Percentiles rank a stretch among this genome's conserved stretches.
These are phyloP conservation scores for Barbatosphaeria neglecta DNA, from an alignment of 495 filamentous ascomycete genomes.

Conservation along the genomic window DNA sequence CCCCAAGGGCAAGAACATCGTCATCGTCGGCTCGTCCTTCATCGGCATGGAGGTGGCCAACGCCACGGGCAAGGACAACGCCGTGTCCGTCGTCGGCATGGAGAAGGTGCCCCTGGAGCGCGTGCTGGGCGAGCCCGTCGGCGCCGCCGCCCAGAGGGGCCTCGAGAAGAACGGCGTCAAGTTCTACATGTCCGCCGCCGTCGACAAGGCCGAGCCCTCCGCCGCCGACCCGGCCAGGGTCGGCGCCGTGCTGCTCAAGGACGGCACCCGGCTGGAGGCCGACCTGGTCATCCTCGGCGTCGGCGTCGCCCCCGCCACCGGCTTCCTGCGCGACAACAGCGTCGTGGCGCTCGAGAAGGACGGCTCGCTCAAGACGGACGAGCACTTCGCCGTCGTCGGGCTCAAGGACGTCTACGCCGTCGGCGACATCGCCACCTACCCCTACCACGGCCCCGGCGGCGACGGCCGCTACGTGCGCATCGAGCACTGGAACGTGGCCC, in stretches of 20 bases:
- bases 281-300: constrained; percentile 88
- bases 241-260: constrained; percentile 72
- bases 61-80: constrained; percentile 57
- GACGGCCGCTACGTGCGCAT: constrained; percentile 57
- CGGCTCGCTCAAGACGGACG: constrained; percentile 67
- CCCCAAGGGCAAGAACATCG: constrained; percentile 81
- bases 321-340: constrained; percentile 65
- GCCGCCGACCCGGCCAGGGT: constrained; percentile 51
- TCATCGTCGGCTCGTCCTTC: constrained; percentile 83
- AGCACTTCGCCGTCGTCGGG: constrained; percentile 60
- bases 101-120: constrained; percentile 78
- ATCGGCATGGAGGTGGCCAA: constrained; percentile 95
- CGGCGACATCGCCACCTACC: constrained; percentile 92
- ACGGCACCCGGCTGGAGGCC: constrained; percentile 71
- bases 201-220: constrained; percentile 70
- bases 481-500: constrained; percentile 98
- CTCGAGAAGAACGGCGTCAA: constrained; percentile 80
- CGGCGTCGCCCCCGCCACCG: constrained; percentile 77
- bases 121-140: constrained; percentile 73
- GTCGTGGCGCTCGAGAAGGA: constrained; percentile 61
- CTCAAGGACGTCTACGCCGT: constrained; percentile 80
- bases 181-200: constrained; percentile 68
- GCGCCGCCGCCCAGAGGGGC: constrained; percentile 61
- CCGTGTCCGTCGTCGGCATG: constrained; percentile 88
- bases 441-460: constrained; percentile 83